Base-by-base conservation (phyloP, 2,329 filamentous ascomycete genomes). In the Penicillium sp. region DNA sequence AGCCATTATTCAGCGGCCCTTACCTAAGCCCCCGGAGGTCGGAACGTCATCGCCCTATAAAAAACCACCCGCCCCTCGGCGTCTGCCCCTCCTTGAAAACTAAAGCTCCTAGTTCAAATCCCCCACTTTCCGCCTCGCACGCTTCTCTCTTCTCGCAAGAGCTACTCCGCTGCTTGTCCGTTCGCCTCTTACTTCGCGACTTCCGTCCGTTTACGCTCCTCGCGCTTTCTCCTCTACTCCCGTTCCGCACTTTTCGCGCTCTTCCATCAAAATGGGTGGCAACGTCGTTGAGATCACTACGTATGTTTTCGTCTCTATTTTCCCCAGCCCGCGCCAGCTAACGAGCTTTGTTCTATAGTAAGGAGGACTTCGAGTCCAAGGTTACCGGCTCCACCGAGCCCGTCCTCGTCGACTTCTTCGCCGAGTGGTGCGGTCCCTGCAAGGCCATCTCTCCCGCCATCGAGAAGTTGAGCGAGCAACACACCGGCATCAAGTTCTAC, bases 351-450 rank as follows among this genome's bases (percentile, higher is more conserved):
- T 4, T 10, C 9, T 48, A 56, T 56, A 89, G 85, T 60, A 81
- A 79, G 68, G 67, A 75, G 22, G 82, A 85, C 27, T 91, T 83
- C 72, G 70, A 82, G 16, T 11, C 16, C 28, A 80, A 81, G 51
- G 69, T 76, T 49, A 66, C 76, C 46, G 63, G 78, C 49, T 46
- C 62, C 57, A 74, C 84, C 66, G 79, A 79, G 47, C 73, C 88
- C 58, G 55, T 95, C 63, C 77, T 96, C 55, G 77, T 97, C 66
- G 92, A 97, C 79, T 91, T 85, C 78, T 91, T 88, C 74, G 92
- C 92, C 50, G 84, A 79, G 57, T 96, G 92, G 92, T 97, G 92
- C 79, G 91, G 90, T 54, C 92, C 92, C 54, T 97, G 92, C 87
- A 96, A 92, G 80, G 81, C 86, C 65, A 94, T 96, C 66, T 84